Evolutionary conservation across 768 basidiomycete genomes (phyloP).

Genomic region (Lepiota venenata): DNA sequence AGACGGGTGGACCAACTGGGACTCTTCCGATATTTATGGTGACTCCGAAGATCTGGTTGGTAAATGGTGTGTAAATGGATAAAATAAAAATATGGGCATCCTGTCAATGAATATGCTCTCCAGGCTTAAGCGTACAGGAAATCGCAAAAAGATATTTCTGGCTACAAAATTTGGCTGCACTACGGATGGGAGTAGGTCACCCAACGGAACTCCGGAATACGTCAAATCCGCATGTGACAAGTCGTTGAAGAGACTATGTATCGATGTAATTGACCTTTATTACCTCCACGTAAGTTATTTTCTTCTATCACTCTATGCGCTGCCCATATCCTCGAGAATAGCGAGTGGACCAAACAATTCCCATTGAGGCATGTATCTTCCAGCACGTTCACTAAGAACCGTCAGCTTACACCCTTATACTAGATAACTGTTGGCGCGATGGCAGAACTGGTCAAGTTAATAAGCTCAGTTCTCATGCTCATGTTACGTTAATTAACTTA

Average conservation of each 20-base stretch:
- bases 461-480: slow-evolving; percentile 11
- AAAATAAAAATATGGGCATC: too few species aligned
- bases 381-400: not conserved
- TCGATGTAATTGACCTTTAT: slow-evolving; percentile 41
- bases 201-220: slow-evolving; percentile 33
- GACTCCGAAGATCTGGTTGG: slow-evolving; percentile 41
- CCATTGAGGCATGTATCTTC: slow-evolving; percentile 39
- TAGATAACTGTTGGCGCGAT: slow-evolving; percentile 41
- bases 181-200: slow-evolving; percentile 9
- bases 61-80: slow-evolving; percentile 29
- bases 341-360: slow-evolving; percentile 37
- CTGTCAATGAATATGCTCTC: too few species aligned
- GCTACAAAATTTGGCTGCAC: slow-evolving; percentile 47
- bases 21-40: slow-evolving; percentile 43
- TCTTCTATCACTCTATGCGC: not conserved
- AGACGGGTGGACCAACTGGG: slow-evolving; percentile 43
- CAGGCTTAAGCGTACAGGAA: slow-evolving; percentile 51
- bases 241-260: slow-evolving; percentile 39
- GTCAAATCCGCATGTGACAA: slow-evolving; percentile 31
- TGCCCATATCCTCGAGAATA: slow-evolving; percentile 4
- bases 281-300: slow-evolving; percentile 36
- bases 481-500: too few species aligned
- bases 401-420: not conserved
- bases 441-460: slow-evolving; percentile 45
- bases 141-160: slow-evolving; percentile 52